Conservation (phyloP, 208 protist genomes). For the Novymonas esmeraldas region DNA sequence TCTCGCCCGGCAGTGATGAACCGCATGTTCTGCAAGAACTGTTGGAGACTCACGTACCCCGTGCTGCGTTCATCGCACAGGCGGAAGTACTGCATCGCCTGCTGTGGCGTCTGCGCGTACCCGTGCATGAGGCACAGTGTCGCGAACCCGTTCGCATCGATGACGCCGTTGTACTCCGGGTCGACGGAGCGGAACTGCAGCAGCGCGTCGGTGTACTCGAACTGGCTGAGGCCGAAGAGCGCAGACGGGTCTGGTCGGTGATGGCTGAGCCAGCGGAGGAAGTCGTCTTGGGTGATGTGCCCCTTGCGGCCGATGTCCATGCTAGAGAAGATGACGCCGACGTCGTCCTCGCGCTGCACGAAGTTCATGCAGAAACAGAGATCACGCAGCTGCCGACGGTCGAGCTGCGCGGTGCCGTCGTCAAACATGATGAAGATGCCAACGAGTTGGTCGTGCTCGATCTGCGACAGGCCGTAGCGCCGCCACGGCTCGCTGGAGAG, state of each 20-base stretch:
- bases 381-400: constrained; percentile 49
- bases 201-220: constrained; percentile 83
- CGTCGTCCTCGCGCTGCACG: constrained; percentile 56
- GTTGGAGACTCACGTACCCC: constrained; percentile 32
- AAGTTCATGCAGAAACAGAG: constrained; percentile 85
- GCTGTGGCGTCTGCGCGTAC: constrained; percentile 31
- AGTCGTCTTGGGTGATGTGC: constrained; percentile 60
- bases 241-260: constrained; percentile 70
- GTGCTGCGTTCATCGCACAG: constrained; percentile 31
- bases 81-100: constrained; percentile 40
- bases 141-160: constrained; percentile 58
- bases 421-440: constrained; percentile 85
- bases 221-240: constrained; percentile 73
- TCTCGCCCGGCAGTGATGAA: constrained; percentile 11
- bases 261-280: constrained; percentile 67
- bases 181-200: constrained; percentile 85
- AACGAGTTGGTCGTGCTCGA: constrained; percentile 84
- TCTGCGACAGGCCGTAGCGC: constrained; percentile 60
- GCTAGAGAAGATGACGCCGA: constrained; percentile 62
- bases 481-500: constrained; percentile 37
- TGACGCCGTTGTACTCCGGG: constrained; percentile 62
- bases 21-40: constrained; percentile 37
- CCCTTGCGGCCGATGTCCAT: constrained; percentile 66
- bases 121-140: constrained; percentile 37
- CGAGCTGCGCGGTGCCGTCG: constrained; percentile 66